phyloP scores from a whole-genome alignment of 2,329 filamentous ascomycete species.

The Kalaharituber pfeilii region DNA sequence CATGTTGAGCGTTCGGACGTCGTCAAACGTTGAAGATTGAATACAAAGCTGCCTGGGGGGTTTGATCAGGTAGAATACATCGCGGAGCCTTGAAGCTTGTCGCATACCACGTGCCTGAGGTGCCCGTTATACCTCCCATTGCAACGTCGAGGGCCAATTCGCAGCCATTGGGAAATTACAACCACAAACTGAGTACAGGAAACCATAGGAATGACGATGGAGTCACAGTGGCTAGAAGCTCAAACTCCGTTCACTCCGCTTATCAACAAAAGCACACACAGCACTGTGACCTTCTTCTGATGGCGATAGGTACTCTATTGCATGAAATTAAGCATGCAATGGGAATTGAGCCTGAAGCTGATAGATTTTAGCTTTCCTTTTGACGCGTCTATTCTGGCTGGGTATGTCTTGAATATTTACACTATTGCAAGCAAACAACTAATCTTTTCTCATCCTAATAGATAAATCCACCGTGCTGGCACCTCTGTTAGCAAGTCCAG shows the following conservation, averaged over 20 bases:
- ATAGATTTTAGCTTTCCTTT: constrained; percentile 37
- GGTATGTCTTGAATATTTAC: constrained; percentile 38
- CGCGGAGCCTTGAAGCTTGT: neutral
- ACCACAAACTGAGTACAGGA: neutral
- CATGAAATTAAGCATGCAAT: neutral
- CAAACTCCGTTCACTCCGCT: neutral
- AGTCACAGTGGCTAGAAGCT: neutral
- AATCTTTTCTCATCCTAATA: neutral
- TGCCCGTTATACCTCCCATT: neutral
- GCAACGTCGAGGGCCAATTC: neutral
- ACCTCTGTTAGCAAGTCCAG: neutral
- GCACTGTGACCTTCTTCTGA: neutral
- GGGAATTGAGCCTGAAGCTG: too few relatives aligned
- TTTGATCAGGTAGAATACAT: too few relatives aligned
- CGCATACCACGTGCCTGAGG: neutral
- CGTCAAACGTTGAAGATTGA: too few relatives aligned
- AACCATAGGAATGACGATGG: neutral
- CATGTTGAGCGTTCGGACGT: too few relatives aligned
- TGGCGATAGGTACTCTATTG: neutral
- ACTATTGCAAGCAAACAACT: neutral
- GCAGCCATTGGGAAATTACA: neutral
- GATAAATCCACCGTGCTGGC: constrained; percentile 2
- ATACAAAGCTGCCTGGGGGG: too few relatives aligned
- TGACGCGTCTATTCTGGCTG: constrained; percentile 67
- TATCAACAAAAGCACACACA: neutral